Conservation (phyloP, 306 rosid genomes). For the Nissolia schottii region DNA sequence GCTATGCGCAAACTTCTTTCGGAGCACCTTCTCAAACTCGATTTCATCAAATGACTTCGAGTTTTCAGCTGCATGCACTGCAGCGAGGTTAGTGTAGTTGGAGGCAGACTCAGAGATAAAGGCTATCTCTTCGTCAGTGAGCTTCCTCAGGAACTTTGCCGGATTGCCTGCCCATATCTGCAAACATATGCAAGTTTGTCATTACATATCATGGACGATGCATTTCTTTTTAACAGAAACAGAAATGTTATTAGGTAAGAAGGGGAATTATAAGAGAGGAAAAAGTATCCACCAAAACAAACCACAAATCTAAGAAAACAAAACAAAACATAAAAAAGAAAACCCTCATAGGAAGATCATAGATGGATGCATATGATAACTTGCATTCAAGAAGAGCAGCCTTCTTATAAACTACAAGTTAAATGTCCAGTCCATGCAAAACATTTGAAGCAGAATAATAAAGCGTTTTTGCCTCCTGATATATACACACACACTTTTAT, state of each 20-base stretch:
- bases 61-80: slow-evolving; percentile 74
- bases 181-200: background rate
- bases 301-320: too few species aligned
- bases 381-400: background rate
- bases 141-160: slow-evolving; percentile 75
- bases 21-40: slow-evolving; percentile 64
- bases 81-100: slow-evolving; percentile 62
- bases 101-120: slow-evolving; percentile 67
- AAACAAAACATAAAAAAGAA: too few species aligned
- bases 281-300: too few species aligned
- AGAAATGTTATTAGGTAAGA: too few species aligned
- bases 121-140: slow-evolving; percentile 68
- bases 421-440: background rate
- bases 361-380: background rate
- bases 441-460: too few species aligned
- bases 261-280: too few species aligned
- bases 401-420: background rate
- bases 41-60: slow-evolving; percentile 57
- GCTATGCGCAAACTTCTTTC: slow-evolving; percentile 61
- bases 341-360: too few species aligned
- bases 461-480: too few species aligned
- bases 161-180: slow-evolving; percentile 88
- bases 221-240: too few species aligned
- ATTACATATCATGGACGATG: background rate
- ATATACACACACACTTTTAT: too few species aligned